Percentiles rank a stretch among this genome's conserved stretches.
These are phyloP conservation scores for Phytopythium boreale DNA, from an alignment of 352 stramenopile genomes.

Conservation along the genomic window DNA sequence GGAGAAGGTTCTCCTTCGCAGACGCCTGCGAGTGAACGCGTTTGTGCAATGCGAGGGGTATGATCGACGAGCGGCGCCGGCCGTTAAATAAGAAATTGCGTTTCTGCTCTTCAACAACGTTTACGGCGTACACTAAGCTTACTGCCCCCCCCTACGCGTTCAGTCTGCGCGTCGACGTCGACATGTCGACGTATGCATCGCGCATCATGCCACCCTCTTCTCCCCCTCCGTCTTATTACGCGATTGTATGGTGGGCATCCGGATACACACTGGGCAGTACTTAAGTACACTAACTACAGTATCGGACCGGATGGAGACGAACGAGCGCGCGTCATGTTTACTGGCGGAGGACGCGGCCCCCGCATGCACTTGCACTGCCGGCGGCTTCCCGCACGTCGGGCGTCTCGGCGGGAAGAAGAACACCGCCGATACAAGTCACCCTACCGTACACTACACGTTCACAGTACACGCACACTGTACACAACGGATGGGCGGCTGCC, in stretches of 20 bases:
- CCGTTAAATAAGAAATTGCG: not conserved
- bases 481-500: not conserved
- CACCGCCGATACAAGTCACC: not conserved
- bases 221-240: not conserved
- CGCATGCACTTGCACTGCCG: no score
- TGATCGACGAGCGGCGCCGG: not conserved
- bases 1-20: no score
- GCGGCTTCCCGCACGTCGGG: not conserved
- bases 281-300: no score
- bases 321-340: not conserved
- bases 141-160: not conserved
- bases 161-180: not conserved
- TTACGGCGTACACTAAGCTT: no score
- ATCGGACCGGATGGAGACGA: not conserved
- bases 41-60: not conserved
- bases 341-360: not conserved
- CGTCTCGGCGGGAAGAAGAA: not conserved
- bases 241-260: not conserved
- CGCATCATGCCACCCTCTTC: not conserved
- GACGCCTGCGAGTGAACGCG: no score
- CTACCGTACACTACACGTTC: no score
- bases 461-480: no score
- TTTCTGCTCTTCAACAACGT: no score
- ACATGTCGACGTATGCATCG: constrained; percentile 1
- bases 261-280: no score